These are phyloP conservation scores for Trichoderma afroharzianum DNA, from an alignment of 2,329 filamentous ascomycete genomes.

Conservation along the genomic window DNA sequence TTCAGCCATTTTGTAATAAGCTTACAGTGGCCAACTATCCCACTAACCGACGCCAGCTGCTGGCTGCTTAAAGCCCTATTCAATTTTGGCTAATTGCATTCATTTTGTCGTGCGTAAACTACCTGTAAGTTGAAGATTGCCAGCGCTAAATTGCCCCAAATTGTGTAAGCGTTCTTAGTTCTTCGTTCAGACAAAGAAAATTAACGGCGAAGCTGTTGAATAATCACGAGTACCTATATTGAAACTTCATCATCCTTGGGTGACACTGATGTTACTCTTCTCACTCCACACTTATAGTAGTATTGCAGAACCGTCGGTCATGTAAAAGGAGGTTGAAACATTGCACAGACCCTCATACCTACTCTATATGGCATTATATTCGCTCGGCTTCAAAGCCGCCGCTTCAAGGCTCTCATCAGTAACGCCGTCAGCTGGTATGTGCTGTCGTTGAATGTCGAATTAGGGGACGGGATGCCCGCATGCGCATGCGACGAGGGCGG, in stretches of 20 bases:
- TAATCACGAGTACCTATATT: background rate
- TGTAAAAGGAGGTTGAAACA: background rate
- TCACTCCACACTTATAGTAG: background rate
- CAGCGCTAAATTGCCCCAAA: background rate
- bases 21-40: background rate
- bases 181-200: background rate
- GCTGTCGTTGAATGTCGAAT: slow-evolving; percentile 34
- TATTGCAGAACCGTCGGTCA: background rate
- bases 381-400: slow-evolving; percentile 41
- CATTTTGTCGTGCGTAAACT: background rate
- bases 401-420: slow-evolving; percentile 31
- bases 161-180: background rate
- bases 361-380: slow-evolving; percentile 36
- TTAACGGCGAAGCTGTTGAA: background rate
- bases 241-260: background rate
- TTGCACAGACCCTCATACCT: slow-evolving; percentile 20
- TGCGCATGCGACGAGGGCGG: slow-evolving; percentile 47
- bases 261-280: background rate
- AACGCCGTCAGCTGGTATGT: slow-evolving; percentile 45
- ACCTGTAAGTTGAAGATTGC: background rate
- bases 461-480: slow-evolving; percentile 42
- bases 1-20: background rate
- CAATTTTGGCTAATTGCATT: slow-evolving; percentile 1
- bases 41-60: background rate
- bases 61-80: slow-evolving; percentile 2